Base-by-base conservation (phyloP, 2,329 filamentous ascomycete genomes). In the Magnaporthiopsis poae region DNA sequence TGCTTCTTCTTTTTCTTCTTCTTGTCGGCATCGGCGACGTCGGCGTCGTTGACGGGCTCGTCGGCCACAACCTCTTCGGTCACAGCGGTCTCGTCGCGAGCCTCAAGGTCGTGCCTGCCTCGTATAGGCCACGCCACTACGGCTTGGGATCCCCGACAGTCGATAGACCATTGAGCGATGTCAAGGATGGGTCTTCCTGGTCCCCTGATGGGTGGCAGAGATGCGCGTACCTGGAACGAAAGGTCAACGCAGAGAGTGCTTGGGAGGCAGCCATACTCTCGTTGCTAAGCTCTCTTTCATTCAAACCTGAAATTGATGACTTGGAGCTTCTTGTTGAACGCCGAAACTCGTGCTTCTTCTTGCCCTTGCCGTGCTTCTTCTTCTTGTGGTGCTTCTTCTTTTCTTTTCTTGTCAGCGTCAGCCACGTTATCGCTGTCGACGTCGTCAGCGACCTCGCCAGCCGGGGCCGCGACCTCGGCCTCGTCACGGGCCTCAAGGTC, bases 1-100 rank as follows among this genome's bases (percentile, higher is more conserved):
- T 61, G 25, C 61, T 62, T 62, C 61, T 35, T 62, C 61, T 62
- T 33, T 13, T 31, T 62, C 61, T 62, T 62, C 31, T 62, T 62
- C 61, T 62, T 62, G 61, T 62, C 61, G 21, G 61, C 61, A 12
- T 62, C 61, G 21, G 33, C 61, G 1, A 62, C 61, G n/a, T 62
- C 61, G 31, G 61, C 27, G 12, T 29, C 33, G 21, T 15, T 35
- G 29, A 25, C 61, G 5, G 9, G 5, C 27, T 62, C 31, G 61
- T 35, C 61, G 36, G 66, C 33, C 21, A 29, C 64, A 13, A 29
- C 60, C n/a, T 56, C 36, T 25, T 61, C 61, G 2, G 59, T 65
- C 11, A 60, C 63, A 52, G 33, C 62, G 36, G 46, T 56, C 35
- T 64, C 61, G 1, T 52, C 46, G 27, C 27, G 27, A 7, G 21